These are phyloP conservation scores for Megacollybia marginata DNA, from an alignment of 768 basidiomycete genomes.

Conservation along the genomic window DNA sequence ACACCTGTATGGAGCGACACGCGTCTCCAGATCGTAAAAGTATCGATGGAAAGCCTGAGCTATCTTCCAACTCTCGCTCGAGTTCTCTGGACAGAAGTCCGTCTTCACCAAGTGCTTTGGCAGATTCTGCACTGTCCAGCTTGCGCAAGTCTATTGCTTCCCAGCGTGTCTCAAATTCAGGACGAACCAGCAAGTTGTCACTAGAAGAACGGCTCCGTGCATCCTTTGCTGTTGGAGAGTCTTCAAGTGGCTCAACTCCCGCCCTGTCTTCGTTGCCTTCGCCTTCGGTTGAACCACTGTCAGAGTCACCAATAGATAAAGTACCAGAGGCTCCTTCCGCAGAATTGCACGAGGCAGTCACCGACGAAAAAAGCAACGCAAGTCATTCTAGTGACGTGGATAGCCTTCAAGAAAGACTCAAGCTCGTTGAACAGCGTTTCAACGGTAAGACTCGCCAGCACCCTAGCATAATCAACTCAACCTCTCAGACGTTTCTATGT, in stretches of 20 bases:
- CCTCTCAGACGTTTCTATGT: conserved; percentile 64
- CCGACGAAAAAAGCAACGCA: not conserved
- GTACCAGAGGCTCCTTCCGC: not conserved
- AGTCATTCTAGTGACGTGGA: not conserved
- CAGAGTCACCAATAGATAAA: conserved; percentile 35
- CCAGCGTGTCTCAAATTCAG: conserved; percentile 42
- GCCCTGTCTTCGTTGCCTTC: conserved; percentile 32
- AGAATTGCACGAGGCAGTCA: conserved; percentile 2
- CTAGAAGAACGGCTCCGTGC: conserved; percentile 76
- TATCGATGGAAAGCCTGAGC: conserved; percentile 24
- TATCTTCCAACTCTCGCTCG: too few species aligned
- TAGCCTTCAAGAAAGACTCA: conserved; percentile 51
- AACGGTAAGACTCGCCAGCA: conserved; percentile 35
- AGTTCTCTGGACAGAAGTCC: too few species aligned
- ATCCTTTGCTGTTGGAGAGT: conserved; percentile 51
- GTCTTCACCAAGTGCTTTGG: too few species aligned
- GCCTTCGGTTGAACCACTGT: conserved; percentile 29
- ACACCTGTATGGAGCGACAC: too few species aligned
- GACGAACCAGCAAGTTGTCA: conserved; percentile 40
- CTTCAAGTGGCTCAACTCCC: conserved; percentile 36
- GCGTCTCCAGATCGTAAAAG: conserved; percentile 40
- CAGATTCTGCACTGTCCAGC: conserved; percentile 7
- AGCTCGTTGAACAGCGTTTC: conserved; percentile 72
- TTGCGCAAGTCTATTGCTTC: conserved; percentile 50
- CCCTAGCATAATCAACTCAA: conserved; percentile 3